Evolutionary conservation across 768 basidiomycete species (phyloP).

Genomic region (Amylocystis lapponica): DNA sequence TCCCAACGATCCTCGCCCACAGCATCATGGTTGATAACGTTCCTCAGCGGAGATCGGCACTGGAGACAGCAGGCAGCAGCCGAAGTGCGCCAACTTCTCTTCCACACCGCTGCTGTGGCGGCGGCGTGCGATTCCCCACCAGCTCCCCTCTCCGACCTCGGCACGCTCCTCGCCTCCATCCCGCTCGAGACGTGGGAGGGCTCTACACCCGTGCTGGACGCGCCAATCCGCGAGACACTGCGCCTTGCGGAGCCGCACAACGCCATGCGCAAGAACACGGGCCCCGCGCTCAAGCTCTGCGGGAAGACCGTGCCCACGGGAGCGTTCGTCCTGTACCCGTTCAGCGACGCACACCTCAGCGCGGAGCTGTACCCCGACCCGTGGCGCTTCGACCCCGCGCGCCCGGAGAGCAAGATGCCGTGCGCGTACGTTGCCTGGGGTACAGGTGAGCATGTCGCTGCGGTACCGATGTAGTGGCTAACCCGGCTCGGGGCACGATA

Average conservation of each 20-base stretch:
- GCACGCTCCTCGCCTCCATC: slow-evolving; percentile 48
- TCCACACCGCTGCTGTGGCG: slow-evolving; percentile 24
- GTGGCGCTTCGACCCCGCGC: slow-evolving; percentile 67
- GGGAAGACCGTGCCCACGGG: slow-evolving; percentile 67
- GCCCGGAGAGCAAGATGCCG: slow-evolving; percentile 41
- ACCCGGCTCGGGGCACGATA: slow-evolving; percentile 22
- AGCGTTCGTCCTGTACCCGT: slow-evolving; percentile 73
- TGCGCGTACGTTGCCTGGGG: slow-evolving; percentile 76
- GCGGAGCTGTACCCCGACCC: slow-evolving; percentile 68
- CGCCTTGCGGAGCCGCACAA: slow-evolving; percentile 75
- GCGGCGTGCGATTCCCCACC: neutral
- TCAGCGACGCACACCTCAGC: slow-evolving; percentile 74
- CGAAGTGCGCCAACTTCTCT: slow-evolving; percentile 56
- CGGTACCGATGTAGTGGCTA: neutral
- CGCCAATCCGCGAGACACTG: slow-evolving; percentile 70
- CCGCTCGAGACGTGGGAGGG: slow-evolving; percentile 68
- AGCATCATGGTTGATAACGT: slow-evolving; percentile 74
- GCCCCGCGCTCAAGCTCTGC: slow-evolving; percentile 64
- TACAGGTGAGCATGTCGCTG: slow-evolving; percentile 46
- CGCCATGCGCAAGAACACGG: slow-evolving; percentile 76
- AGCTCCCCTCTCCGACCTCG: slow-evolving; percentile 26
- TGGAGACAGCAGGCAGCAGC: slow-evolving; percentile 57
- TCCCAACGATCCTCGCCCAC: slow-evolving; percentile 8
- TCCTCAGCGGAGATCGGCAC: slow-evolving; percentile 58
- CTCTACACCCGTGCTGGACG: slow-evolving; percentile 64